Percentiles rank a stretch among this genome's conserved stretches.
phyloP scores from a whole-genome alignment of 441 rosid species.

The Dalechampia spathulata region DNA sequence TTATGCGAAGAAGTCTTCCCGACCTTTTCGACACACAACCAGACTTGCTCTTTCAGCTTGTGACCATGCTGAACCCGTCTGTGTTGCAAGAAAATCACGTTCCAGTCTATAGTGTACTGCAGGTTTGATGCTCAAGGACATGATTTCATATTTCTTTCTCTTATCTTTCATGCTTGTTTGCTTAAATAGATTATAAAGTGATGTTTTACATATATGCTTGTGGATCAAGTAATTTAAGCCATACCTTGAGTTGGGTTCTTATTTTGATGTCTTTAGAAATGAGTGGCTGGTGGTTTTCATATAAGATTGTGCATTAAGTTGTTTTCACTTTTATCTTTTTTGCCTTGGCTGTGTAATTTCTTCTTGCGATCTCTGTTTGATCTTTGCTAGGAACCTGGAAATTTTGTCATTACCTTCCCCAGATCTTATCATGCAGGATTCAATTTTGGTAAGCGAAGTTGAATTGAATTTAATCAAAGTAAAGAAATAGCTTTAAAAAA shows the following conservation, averaged over 20 bases:
- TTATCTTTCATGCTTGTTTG: background rate
- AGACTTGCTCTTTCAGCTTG: slow-evolving; percentile 92
- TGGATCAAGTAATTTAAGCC: too few relatives aligned
- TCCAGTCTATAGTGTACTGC: slow-evolving; percentile 81
- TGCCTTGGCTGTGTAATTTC: too few relatives aligned
- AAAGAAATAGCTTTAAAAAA: slow-evolving; percentile 2
- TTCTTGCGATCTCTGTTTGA: too few relatives aligned
- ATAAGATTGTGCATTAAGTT: too few relatives aligned
- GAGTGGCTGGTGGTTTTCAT: too few relatives aligned
- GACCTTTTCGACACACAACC: slow-evolving; percentile 98
- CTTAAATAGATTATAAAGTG: background rate
- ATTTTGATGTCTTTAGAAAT: too few relatives aligned
- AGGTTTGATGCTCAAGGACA: slow-evolving; percentile 47
- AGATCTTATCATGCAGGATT: slow-evolving; percentile 94
- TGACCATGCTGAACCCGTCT: slow-evolving; percentile 94
- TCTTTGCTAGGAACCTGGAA: slow-evolving; percentile 81
- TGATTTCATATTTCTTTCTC: slow-evolving; percentile 3
- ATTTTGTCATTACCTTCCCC: slow-evolving; percentile 95
- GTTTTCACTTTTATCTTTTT: slow-evolving; percentile 12
- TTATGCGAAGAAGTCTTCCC: slow-evolving; percentile 77
- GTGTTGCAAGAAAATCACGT: slow-evolving; percentile 78
- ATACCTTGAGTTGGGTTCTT: too few relatives aligned
- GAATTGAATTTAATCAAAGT: slow-evolving; percentile 14
- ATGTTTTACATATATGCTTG: background rate
- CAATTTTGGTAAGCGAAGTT: slow-evolving; percentile 69